Evolutionary conservation across 1,284 basidiomycete genomes (phyloP).

Genomic region (Afroboletus lepidellus): DNA sequence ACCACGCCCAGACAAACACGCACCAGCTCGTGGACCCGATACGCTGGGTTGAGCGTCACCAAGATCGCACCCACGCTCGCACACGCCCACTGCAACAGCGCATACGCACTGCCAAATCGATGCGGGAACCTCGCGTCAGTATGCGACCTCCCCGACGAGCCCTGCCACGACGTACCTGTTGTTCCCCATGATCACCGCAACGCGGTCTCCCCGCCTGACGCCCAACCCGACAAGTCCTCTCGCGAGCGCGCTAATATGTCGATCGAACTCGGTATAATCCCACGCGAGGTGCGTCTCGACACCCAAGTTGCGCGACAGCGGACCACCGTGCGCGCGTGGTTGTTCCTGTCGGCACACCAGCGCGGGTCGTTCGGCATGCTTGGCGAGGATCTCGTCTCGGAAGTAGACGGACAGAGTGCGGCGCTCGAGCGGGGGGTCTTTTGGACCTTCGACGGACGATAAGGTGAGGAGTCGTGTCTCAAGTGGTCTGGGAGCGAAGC

Average conservation of each 20-base stretch:
- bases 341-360: slow-evolving; percentile 64
- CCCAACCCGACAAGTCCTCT: slow-evolving; percentile 70
- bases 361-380: slow-evolving; percentile 55
- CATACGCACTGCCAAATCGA: slow-evolving; percentile 62
- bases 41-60: slow-evolving; percentile 82
- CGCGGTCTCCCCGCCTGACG: slow-evolving; percentile 71
- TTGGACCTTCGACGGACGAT: slow-evolving; percentile 60
- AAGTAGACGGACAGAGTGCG: slow-evolving; percentile 70
- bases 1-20: slow-evolving; percentile 18
- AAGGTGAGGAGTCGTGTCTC: slow-evolving; percentile 31
- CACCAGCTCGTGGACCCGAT: slow-evolving; percentile 70
- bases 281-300: slow-evolving; percentile 59
- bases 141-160: background rate
- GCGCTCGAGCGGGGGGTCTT: slow-evolving; percentile 55
- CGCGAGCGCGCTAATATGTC: slow-evolving; percentile 65
- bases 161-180: slow-evolving; percentile 51
- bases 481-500: background rate
- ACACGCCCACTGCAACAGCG: slow-evolving; percentile 80
- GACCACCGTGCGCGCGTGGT: slow-evolving; percentile 59
- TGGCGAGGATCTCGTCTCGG: slow-evolving; percentile 49
- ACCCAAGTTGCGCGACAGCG: slow-evolving; percentile 48
- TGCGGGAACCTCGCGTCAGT: background rate
- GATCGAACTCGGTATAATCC: slow-evolving; percentile 72
- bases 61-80: slow-evolving; percentile 77
- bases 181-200: slow-evolving; percentile 74